Base-by-base conservation (phyloP, 148 eudicot genomes). In the Talinum fruticosum region DNA sequence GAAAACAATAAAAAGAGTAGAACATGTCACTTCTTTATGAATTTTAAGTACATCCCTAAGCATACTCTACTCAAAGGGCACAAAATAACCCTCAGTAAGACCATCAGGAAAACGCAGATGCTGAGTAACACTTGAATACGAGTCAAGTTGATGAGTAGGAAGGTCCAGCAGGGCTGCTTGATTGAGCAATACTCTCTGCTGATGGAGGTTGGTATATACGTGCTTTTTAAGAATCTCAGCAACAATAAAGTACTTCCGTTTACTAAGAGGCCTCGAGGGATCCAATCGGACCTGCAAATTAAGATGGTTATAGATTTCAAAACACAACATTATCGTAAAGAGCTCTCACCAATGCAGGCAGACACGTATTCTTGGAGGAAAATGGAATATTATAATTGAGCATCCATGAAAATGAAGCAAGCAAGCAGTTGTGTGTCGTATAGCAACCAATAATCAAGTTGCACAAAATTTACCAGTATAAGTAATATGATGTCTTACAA, bases 181-280 rank as follows among this genome's bases (percentile, higher is more conserved):
- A 41, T 78, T 81, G 76, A 57, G 83, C 51, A 21, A 45, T 54
- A 51, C 73, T 78, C 28, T 69, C 86, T 30, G 81, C 87, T 15
- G 90, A 71, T 69, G 86, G 91, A 30, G 99, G 90, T 35, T 70
- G 82, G 71, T 91, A 96, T 23, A 96, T 91, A 61, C 91, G 86
- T 69, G 97, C 97, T 79, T 86, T 96, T 93, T 96, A 76, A 96
- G 81, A 85, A 96, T 91, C 51, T 93, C 97, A 57, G 97, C 93
- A 74, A 96, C 97, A 26, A 85, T 69, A 97, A 97, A 96, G 69
- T 79, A 74, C 87, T 96, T 96, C 62, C 85, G 90, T 84, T 96
- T 96, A 85, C 97, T 96, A 64, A 96, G 86, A 45, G 99, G 99
- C 80, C 97, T 89, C 14, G 97, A 93, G 41, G 93, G 97, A 78